A percentile compares a stretch with the other conserved stretches of the same genome.
Conservation (phyloP, 768 basidiomycete species). For the Panaeolus papilionaceus region DNA sequence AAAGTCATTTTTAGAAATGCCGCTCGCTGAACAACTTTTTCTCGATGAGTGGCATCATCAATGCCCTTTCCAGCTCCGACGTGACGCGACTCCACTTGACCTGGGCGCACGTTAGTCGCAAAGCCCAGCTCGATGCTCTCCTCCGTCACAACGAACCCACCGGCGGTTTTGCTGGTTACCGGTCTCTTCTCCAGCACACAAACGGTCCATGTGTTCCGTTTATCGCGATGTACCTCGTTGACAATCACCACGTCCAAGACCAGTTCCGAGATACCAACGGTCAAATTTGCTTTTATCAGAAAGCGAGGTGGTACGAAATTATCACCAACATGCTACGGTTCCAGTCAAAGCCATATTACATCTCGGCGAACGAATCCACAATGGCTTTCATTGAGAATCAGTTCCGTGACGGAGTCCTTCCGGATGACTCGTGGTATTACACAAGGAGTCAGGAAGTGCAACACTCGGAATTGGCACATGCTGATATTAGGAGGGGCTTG, state of each 20-base stretch:
- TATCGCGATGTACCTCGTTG: slow-evolving; percentile 66
- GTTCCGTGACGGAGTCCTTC: slow-evolving; percentile 44
- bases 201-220: slow-evolving; percentile 72
- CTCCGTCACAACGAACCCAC: slow-evolving; percentile 63
- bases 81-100: slow-evolving; percentile 64
- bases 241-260: slow-evolving; percentile 61
- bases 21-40: slow-evolving; percentile 66
- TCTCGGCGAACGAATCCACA: slow-evolving; percentile 51
- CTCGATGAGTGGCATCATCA: slow-evolving; percentile 71
- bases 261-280: slow-evolving; percentile 46
- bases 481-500: slow-evolving; percentile 70
- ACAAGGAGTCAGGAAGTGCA: slow-evolving; percentile 64
- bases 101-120: slow-evolving; percentile 67
- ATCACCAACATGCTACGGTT: slow-evolving; percentile 61
- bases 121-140: slow-evolving; percentile 56
- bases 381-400: slow-evolving; percentile 54
- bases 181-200: slow-evolving; percentile 51
- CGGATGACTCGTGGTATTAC: slow-evolving; percentile 63
- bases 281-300: slow-evolving; percentile 58
- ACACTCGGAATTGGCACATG: slow-evolving; percentile 61
- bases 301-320: slow-evolving; percentile 62
- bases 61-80: slow-evolving; percentile 64
- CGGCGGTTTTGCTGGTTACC: slow-evolving; percentile 63
- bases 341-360: slow-evolving; percentile 57
- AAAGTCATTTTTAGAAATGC: slow-evolving; percentile 58